A percentile compares a stretch with the other conserved stretches of the same genome.
phyloP scores from a whole-genome alignment of 164 flowering plant genomes.

The Protea cynaroides region DNA sequence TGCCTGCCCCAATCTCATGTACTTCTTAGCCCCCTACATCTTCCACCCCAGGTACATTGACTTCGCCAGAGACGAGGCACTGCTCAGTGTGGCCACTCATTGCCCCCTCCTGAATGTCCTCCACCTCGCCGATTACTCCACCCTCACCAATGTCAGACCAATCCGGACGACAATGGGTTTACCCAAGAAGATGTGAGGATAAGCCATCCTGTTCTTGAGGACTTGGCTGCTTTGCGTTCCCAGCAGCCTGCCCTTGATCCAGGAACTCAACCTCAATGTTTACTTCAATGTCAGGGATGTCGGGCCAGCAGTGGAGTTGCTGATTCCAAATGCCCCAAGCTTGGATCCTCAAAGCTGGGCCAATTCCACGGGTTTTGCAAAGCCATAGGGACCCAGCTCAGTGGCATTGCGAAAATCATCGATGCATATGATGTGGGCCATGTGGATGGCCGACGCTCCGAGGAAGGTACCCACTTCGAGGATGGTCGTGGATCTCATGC shows the following conservation, averaged over 20 bases:
- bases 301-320: slow-evolving; percentile 50
- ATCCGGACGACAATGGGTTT: slow-evolving; percentile 38
- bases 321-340: slow-evolving; percentile 47
- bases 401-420: slow-evolving; percentile 87
- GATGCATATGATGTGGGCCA: slow-evolving; percentile 64
- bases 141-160: slow-evolving; percentile 32
- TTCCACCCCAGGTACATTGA: slow-evolving; percentile 80
- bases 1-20: slow-evolving; percentile 49
- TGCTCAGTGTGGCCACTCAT: slow-evolving; percentile 41
- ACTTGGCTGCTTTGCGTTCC: slow-evolving; percentile 40
- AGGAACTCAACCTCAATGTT: slow-evolving; percentile 65
- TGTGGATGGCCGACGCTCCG: slow-evolving; percentile 76
- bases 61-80: slow-evolving; percentile 63
- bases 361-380: slow-evolving; percentile 68
- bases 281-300: slow-evolving; percentile 65
- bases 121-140: slow-evolving; percentile 55
- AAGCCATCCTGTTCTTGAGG: slow-evolving; percentile 32
- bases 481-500: slow-evolving; percentile 46
- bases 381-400: slow-evolving; percentile 50
- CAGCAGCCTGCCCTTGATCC: slow-evolving; percentile 51
- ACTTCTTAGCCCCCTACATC: slow-evolving; percentile 44
- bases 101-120: slow-evolving; percentile 50
- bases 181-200: slow-evolving; percentile 53
- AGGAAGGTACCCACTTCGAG: slow-evolving; percentile 68
- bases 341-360: slow-evolving; percentile 59